These are phyloP conservation scores for Puya raimondii DNA, from an alignment of 176 grass and related monocot genomes.

Conservation along the genomic window DNA sequence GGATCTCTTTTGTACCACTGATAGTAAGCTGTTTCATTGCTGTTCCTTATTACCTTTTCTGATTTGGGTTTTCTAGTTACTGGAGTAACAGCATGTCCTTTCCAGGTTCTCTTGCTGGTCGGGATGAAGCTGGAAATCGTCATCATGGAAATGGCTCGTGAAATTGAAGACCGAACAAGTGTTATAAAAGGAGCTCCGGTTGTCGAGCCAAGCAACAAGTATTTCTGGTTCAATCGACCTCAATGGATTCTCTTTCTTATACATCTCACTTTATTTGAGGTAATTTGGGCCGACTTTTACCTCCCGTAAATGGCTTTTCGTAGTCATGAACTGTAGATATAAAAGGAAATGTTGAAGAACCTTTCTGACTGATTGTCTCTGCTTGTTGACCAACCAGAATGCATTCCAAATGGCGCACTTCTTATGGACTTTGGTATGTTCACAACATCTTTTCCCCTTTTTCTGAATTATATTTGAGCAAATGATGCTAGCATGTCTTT, in stretches of 20 bases:
- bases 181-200: conserved; percentile 67
- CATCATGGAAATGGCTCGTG: conserved; percentile 81
- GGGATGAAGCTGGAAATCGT: conserved; percentile 76
- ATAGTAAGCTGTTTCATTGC: conserved; percentile 24
- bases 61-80: neutral
- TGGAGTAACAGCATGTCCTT: neutral
- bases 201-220: conserved; percentile 63
- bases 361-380: too few relatives aligned
- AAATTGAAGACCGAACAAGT: conserved; percentile 50
- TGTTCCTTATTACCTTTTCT: neutral
- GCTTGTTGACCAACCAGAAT: conserved; percentile 31
- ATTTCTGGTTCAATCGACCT: conserved; percentile 78
- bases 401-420: conserved; percentile 91
- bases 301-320: neutral
- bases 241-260: conserved; percentile 77
- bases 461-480: neutral
- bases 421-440: conserved; percentile 60
- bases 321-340: neutral
- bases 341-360: too few relatives aligned
- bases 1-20: conserved; percentile 47
- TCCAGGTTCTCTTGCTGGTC: conserved; percentile 58
- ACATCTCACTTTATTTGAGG: conserved; percentile 70
- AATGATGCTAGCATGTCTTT: neutral
- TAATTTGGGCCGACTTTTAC: conserved; percentile 12
- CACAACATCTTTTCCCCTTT: neutral